These are phyloP conservation scores for Inonotus hispidus DNA, from an alignment of 1,284 basidiomycete genomes.

Conservation along the genomic window DNA sequence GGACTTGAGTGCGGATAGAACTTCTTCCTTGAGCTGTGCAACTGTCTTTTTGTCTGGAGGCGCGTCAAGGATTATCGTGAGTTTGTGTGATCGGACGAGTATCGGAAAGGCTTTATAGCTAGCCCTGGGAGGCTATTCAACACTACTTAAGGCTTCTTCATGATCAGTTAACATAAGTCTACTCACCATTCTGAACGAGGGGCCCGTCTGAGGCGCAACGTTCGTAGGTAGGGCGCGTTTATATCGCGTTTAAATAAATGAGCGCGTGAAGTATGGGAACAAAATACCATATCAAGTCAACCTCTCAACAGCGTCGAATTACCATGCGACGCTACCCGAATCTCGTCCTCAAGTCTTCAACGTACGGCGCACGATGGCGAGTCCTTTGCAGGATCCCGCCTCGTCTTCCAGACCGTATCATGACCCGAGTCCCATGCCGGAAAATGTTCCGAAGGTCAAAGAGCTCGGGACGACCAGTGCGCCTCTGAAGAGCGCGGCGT, in stretches of 20 bases:
- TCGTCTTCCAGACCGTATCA: constrained; percentile 44
- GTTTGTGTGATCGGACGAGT: constrained; percentile 62
- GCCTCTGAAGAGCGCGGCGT: constrained; percentile 93
- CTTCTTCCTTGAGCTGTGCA: constrained; percentile 53
- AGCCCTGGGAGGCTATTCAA: constrained; percentile 3
- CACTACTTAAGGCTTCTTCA: neutral
- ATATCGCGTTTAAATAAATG: too few relatives aligned
- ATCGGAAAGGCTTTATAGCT: constrained; percentile 52
- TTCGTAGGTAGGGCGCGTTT: too few relatives aligned
- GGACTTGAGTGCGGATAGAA: constrained; percentile 52
- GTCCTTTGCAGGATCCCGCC: constrained; percentile 40
- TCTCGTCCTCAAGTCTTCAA: constrained; percentile 6
- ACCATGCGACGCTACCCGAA: neutral
- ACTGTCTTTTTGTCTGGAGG: constrained; percentile 47
- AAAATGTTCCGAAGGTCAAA: constrained; percentile 74
- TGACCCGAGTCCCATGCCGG: constrained; percentile 73
- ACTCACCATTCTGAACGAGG: constrained; percentile 5
- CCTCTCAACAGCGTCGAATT: constrained; percentile 4
- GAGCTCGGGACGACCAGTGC: constrained; percentile 92
- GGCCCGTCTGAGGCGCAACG: neutral
- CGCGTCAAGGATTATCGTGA: constrained; percentile 56
- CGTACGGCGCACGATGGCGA: constrained; percentile 38
- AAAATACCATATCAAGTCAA: neutral
- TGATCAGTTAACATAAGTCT: neutral
- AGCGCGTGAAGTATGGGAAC: neutral